These are phyloP conservation scores for Colletotrichum abscissum DNA, from an alignment of 2,329 filamentous ascomycete genomes.

Conservation along the genomic window DNA sequence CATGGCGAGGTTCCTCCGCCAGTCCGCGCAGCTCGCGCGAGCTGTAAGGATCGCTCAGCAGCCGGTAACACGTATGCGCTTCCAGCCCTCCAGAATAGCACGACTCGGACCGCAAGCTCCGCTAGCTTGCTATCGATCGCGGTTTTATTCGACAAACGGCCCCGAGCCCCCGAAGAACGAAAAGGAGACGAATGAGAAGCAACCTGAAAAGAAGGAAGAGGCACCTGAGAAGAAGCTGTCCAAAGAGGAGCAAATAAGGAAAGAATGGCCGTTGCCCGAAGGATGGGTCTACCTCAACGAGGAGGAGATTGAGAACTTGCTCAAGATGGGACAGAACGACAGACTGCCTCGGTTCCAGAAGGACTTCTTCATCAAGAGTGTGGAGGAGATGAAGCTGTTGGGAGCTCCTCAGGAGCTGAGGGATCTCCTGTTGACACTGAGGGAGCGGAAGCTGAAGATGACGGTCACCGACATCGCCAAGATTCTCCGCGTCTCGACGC, in stretches of 20 bases:
- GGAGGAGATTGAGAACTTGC: slow-evolving; percentile 63
- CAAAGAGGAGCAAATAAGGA: slow-evolving; percentile 40
- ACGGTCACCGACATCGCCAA: slow-evolving; percentile 64
- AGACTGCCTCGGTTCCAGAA: slow-evolving; percentile 72
- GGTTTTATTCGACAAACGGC: slow-evolving; percentile 52
- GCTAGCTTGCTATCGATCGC: slow-evolving; percentile 40
- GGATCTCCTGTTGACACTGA: slow-evolving; percentile 66
- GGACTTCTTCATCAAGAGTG: slow-evolving; percentile 66
- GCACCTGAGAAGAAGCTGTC: slow-evolving; percentile 34
- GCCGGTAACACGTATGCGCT: slow-evolving; percentile 59
- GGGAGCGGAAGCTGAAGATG: slow-evolving; percentile 58
- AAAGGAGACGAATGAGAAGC: slow-evolving; percentile 36
- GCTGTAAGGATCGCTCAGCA: slow-evolving; percentile 68
- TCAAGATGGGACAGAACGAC: slow-evolving; percentile 66
- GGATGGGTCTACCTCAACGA: slow-evolving; percentile 60
- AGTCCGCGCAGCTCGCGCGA: slow-evolving; percentile 74
- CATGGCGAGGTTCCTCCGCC: slow-evolving; percentile 76
- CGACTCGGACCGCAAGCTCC: slow-evolving; percentile 48
- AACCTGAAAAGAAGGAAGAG: slow-evolving; percentile 39
- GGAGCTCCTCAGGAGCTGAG: slow-evolving; percentile 78
- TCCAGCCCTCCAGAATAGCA: slow-evolving; percentile 47
- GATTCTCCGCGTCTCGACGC: slow-evolving; percentile 65
- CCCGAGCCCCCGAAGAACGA: slow-evolving; percentile 52
- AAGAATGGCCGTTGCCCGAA: slow-evolving; percentile 50
- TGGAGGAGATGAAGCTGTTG: slow-evolving; percentile 72